These are phyloP conservation scores for Scheffersomyces insectosa DNA, from an alignment of 1,139 yeast species.

Conservation along the genomic window DNA sequence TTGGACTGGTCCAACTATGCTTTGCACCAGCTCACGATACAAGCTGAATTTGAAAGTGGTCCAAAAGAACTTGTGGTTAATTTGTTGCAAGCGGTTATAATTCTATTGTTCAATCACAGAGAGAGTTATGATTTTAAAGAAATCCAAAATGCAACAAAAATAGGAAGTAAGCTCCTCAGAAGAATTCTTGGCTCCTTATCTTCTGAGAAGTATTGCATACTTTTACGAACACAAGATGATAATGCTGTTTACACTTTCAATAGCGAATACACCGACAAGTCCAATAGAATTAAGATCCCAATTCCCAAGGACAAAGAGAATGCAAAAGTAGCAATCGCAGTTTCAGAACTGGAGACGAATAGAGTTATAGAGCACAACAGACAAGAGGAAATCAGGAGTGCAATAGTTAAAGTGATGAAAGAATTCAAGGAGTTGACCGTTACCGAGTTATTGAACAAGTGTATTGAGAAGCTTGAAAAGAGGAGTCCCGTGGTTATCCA, in stretches of 20 bases:
- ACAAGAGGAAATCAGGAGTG: conserved; percentile 29
- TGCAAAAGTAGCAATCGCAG: conserved; percentile 3
- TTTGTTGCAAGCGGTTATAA: conserved; percentile 38
- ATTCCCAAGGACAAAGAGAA: conserved; percentile 28
- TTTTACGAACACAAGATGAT: conserved; percentile 11
- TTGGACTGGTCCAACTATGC: conserved; percentile 26
- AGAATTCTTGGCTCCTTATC: conserved; percentile 32
- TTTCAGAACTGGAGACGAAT: background rate
- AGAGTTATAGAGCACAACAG: conserved; percentile 19
- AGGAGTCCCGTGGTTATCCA: conserved; percentile 29
- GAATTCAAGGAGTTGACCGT: conserved; percentile 18
- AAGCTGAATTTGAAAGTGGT: conserved; percentile 29
- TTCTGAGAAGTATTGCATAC: conserved; percentile 29
- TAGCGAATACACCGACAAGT: conserved; percentile 27
- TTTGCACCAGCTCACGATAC: conserved; percentile 34
- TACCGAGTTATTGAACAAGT: conserved; percentile 26
- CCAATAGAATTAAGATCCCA: conserved; percentile 33
- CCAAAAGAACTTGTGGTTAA: conserved; percentile 37
- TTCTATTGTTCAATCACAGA: conserved; percentile 29
- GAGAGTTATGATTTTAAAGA: conserved; percentile 19
- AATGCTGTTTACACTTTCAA: conserved; percentile 23
- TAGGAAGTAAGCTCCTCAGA: conserved; percentile 26
- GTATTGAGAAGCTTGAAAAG: conserved; percentile 20
- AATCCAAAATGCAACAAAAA: conserved; percentile 22
- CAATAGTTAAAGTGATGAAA: conserved; percentile 37